Evolutionary conservation across 2,329 filamentous ascomycete species (phyloP), one percentile per base, ranked within the genome.

Genomic region (Lithohypha guttulata): DNA sequence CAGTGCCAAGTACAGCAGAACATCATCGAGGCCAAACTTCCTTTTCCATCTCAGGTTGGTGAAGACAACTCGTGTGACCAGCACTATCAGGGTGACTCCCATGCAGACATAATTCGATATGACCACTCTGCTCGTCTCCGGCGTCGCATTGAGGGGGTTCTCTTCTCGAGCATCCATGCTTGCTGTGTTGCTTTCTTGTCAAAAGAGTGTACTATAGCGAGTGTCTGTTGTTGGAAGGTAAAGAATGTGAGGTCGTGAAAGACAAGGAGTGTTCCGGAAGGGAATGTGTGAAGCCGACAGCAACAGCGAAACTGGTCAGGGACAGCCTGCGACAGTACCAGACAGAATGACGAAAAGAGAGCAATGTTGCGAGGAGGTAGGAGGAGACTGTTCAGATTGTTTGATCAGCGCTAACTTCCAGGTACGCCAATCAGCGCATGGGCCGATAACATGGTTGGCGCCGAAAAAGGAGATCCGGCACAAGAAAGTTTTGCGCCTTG

Each of bases 31-130:
- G 11, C 34, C 34, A 15, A 37, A 15, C 23, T 15, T 15, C 17
- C 34, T 28, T 26, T 18, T 37, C 34, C 34, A 37, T 37, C 21
- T 37, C 10, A 21, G 15, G 26, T 28, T 26, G 22, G 15, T 10
- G 3, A 37, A 19, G 7, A 11, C 34, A 28, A 18, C 23, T 5
- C 34, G 34, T 10, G 34, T 26, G 17, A 28, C 14, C 23, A 37
- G 25, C 23, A 37, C 23, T 6, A 29, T 29, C 15, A 37, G 9
- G 19, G 34, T 37, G n/a, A 37, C 18, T 10, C 18, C 34, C 34
- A 37, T 37, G 34, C 34, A 37, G 4, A 13, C 14, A 26, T 37
- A 37, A 13, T 37, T 37, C 10, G 34, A 37, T 23, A 37, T 26
- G 23, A 37, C 34, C 4, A 37, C 34, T 28, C 34, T 15, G 22